Evolutionary conservation across 2,329 filamentous ascomycete species (phyloP).

Genomic region (Sclerotinia sclerotiorum): DNA sequence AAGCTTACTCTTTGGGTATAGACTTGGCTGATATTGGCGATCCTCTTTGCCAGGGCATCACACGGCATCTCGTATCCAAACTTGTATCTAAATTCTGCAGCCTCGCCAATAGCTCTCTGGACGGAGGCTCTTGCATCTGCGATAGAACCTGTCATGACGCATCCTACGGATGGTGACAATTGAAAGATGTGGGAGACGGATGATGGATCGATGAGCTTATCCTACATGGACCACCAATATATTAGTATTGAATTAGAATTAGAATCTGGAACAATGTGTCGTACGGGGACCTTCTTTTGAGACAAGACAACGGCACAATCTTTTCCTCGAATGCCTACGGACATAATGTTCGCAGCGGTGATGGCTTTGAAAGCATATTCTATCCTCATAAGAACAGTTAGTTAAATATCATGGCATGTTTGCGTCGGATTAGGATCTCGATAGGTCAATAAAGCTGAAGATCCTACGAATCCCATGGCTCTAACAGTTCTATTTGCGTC

Average conservation of each 20-base stretch:
- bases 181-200: constrained; percentile 98
- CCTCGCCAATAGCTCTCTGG: constrained; percentile 89
- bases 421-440: constrained; percentile 18
- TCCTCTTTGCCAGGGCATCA: constrained; percentile 90
- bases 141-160: constrained; percentile 98
- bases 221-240: constrained; percentile 52
- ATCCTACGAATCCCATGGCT: constrained; percentile 25
- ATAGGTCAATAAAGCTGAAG: constrained; percentile 22
- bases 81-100: constrained; percentile 97
- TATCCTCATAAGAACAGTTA: constrained; percentile 44
- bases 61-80: constrained; percentile 99
- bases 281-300: constrained; percentile 98
- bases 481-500: constrained; percentile 21
- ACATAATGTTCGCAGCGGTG: constrained; percentile 98
- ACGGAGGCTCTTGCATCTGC: constrained; percentile 94
- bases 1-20: constrained; percentile 87
- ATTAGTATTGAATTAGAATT: constrained; percentile 30
- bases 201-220: constrained; percentile 97
- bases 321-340: constrained; percentile 92
- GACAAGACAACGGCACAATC: constrained; percentile 95
- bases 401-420: constrained; percentile 6
- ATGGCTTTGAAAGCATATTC: constrained; percentile 99
- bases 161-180: constrained; percentile 92
- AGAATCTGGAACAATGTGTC: constrained; percentile 42
- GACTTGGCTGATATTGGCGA: constrained; percentile 99